These are phyloP conservation scores for Odontarrhena argentea DNA, from an alignment of 345 rosid genomes.

Conservation along the genomic window DNA sequence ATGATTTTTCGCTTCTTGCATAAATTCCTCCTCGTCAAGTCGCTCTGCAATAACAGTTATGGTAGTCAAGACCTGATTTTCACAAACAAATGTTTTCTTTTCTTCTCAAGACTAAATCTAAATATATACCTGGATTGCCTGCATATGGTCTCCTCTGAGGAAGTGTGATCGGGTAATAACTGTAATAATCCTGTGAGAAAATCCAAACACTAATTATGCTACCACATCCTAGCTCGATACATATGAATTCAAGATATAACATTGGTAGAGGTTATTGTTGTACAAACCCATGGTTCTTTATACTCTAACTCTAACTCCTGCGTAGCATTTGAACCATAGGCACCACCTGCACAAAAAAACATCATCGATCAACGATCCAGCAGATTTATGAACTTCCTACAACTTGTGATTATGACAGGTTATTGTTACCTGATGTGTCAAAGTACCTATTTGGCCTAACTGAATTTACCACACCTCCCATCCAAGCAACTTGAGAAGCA, in stretches of 20 bases:
- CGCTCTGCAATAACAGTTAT: constrained; percentile 45
- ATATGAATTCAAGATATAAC: constrained; percentile 9
- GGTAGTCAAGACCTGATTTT: neutral
- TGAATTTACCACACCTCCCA: constrained; percentile 44
- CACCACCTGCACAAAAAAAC: constrained; percentile 48
- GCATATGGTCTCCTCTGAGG: constrained; percentile 79
- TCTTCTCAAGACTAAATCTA: constrained; percentile 9
- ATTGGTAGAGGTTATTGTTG: constrained; percentile 9
- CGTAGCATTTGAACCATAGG: constrained; percentile 38
- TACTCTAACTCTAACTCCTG: constrained; percentile 62
- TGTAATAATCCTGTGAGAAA: constrained; percentile 65
- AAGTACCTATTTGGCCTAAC: constrained; percentile 48
- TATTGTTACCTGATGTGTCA: constrained; percentile 36
- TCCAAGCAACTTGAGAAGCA: constrained; percentile 42
- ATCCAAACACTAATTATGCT: constrained; percentile 14
- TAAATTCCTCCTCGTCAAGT: constrained; percentile 79
- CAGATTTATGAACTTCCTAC: neutral
- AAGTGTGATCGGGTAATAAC: constrained; percentile 75
- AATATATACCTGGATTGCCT: constrained; percentile 73
- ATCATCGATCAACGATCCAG: neutral
- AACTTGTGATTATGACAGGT: neutral
- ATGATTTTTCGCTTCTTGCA: constrained; percentile 41
- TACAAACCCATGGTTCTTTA: constrained; percentile 87
- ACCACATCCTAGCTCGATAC: neutral
- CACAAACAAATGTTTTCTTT: neutral